A percentile compares a stretch with the other conserved stretches of the same genome.
Evolutionary conservation across 2,329 filamentous ascomycete genomes (phyloP).

Genomic region (Talaromyces pinophilus): DNA sequence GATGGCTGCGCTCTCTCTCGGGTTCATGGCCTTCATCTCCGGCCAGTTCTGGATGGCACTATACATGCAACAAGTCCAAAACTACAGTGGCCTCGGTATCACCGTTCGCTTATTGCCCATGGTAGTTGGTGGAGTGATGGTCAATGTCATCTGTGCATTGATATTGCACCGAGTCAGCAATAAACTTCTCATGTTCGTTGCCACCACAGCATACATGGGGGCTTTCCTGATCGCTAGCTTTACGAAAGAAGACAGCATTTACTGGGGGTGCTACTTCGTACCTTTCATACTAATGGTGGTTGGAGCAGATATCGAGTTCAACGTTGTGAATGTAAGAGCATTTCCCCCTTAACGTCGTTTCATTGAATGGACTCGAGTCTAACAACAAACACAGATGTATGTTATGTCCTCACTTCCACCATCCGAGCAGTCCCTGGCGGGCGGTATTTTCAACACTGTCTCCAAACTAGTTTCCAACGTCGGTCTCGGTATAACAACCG

Average conservation of each 20-base stretch:
- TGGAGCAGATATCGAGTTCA: constrained; percentile 70
- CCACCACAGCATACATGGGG: constrained; percentile 46
- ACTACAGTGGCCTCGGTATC: constrained; percentile 58
- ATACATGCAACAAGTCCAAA: constrained; percentile 62
- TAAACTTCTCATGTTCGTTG: constrained; percentile 60
- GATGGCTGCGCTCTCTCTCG: constrained; percentile 58
- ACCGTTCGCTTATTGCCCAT: constrained; percentile 67
- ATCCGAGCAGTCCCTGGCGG: constrained; percentile 66
- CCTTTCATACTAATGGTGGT: constrained; percentile 62
- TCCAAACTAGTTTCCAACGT: constrained; percentile 62
- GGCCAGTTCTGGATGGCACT: constrained; percentile 65
- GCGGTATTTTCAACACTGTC: constrained; percentile 68
- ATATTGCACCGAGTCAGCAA: constrained; percentile 66
- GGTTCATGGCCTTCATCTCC: constrained; percentile 64
- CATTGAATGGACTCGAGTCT: neutral
- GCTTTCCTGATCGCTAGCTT: constrained; percentile 59
- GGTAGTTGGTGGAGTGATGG: constrained; percentile 62
- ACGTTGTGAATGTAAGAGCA: constrained; percentile 63
- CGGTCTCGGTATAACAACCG: constrained; percentile 63
- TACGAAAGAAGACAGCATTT: constrained; percentile 54
- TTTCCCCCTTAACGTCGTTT: neutral
- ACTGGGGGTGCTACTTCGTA: constrained; percentile 68
- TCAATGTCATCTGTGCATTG: constrained; percentile 64
- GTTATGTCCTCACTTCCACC: constrained; percentile 65
- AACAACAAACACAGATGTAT: constrained; percentile 57